These are phyloP conservation scores for Saccharomyces hybrid DNA, from an alignment of 1,139 yeast genomes.

Conservation along the genomic window DNA sequence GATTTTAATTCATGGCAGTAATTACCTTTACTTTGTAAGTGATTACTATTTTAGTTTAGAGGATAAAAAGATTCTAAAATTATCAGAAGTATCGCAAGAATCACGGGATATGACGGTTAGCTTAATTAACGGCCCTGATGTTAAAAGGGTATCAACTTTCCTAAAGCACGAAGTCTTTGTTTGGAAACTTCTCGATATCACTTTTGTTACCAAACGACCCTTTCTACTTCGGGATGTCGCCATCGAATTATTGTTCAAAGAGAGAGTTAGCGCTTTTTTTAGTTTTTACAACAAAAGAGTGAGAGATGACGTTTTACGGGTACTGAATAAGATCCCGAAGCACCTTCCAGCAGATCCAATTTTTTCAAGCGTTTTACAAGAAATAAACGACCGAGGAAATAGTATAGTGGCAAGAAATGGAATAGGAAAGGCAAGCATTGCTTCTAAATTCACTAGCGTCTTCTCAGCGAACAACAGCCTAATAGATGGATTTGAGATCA, in stretches of 20 bases:
- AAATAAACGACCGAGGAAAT: constrained; percentile 16
- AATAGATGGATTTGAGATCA: constrained; percentile 42
- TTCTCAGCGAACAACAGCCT: constrained; percentile 32
- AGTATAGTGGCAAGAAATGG: constrained; percentile 29
- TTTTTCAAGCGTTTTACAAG: constrained; percentile 8
- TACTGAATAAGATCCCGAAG: constrained; percentile 31
- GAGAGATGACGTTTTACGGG: constrained; percentile 49
- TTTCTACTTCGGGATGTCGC: constrained; percentile 74
- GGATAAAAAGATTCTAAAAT: constrained; percentile 53
- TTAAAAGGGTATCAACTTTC: constrained; percentile 7
- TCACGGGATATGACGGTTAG: constrained; percentile 57
- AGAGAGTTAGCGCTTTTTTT: constrained; percentile 56
- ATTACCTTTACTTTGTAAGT: constrained; percentile 59
- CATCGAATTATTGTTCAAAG: constrained; percentile 62
- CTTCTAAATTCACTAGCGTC: constrained; percentile 37
- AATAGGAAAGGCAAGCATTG: constrained; percentile 28
- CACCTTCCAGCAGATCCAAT: constrained; percentile 7
- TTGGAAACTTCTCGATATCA: constrained; percentile 52
- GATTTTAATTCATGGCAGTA: constrained; percentile 57
- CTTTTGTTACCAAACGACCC: constrained; percentile 62
- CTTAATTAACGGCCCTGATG: constrained; percentile 17
- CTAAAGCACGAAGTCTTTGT: constrained; percentile 41
- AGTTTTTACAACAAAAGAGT: constrained; percentile 35
- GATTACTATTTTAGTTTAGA: constrained; percentile 51
- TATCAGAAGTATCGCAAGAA: constrained; percentile 54